phyloP scores from a whole-genome alignment of 225 moss, liverwort and hornwort species.

The Antitrichia curtipendula region DNA sequence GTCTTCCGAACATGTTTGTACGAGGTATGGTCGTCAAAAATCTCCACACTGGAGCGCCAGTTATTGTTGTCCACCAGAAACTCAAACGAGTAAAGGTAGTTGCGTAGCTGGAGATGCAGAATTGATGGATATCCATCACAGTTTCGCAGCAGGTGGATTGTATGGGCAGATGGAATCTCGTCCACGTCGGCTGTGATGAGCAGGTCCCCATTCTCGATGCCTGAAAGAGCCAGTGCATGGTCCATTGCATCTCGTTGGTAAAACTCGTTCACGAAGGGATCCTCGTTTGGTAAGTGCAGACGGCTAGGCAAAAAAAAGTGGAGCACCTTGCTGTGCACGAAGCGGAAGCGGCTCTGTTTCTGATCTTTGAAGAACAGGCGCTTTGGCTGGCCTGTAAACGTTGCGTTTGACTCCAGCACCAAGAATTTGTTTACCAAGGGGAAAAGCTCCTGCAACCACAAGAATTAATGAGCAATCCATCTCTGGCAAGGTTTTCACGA shows the following conservation, averaged over 20 bases:
- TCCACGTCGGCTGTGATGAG: constrained; percentile 65
- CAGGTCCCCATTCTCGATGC: constrained; percentile 49
- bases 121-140: constrained; percentile 58
- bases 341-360: constrained; percentile 31
- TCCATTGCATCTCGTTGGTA: constrained; percentile 39
- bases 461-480: background rate
- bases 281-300: constrained; percentile 13
- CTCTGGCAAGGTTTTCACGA: background rate
- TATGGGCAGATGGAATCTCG: constrained; percentile 67
- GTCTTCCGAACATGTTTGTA: constrained; percentile 44
- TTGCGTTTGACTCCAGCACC: constrained; percentile 60
- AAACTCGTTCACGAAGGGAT: constrained; percentile 44
- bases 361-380: constrained; percentile 39
- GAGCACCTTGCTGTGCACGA: constrained; percentile 25
- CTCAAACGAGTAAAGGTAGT: constrained; percentile 70
- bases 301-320: constrained; percentile 36
- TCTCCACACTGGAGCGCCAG: constrained; percentile 57
- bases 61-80: constrained; percentile 48
- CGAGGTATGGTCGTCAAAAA: constrained; percentile 4
- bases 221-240: constrained; percentile 10
- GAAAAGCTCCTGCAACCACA: constrained; percentile 42
- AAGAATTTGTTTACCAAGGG: constrained; percentile 55
- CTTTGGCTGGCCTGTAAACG: constrained; percentile 70
- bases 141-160: constrained; percentile 49
- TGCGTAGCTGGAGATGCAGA: constrained; percentile 60